phyloP scores from a whole-genome alignment of 2,329 filamentous ascomycete genomes.

The Dactylellina sp. region DNA sequence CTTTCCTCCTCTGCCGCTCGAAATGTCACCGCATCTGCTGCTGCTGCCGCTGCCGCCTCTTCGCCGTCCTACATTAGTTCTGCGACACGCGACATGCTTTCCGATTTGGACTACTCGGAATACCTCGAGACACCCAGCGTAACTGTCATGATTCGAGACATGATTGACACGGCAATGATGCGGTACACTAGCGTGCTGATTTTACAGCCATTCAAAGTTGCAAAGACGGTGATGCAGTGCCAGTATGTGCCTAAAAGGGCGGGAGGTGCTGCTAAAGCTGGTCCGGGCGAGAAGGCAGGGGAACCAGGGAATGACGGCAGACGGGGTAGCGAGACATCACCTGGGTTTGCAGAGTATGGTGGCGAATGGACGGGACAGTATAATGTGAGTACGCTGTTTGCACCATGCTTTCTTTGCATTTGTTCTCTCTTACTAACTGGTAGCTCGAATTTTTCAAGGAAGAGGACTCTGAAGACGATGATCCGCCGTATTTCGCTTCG shows the following conservation, averaged over 20 bases:
- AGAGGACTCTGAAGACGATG: slow-evolving; percentile 75
- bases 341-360: slow-evolving; percentile 55
- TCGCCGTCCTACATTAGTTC: slow-evolving; percentile 55
- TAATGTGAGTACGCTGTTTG: slow-evolving; percentile 35
- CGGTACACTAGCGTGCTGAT: slow-evolving; percentile 90
- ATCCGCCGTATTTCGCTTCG: slow-evolving; percentile 86
- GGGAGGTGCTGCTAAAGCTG: slow-evolving; percentile 53
- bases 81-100: slow-evolving; percentile 77
- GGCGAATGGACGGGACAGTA: slow-evolving; percentile 47
- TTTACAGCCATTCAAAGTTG: slow-evolving; percentile 95
- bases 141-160: slow-evolving; percentile 78
- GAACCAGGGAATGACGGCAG: slow-evolving; percentile 44
- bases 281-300: slow-evolving; percentile 31
- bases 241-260: slow-evolving; percentile 61
- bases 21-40: slow-evolving; percentile 63
- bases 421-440: slow-evolving; percentile 26
- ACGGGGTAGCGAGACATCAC: slow-evolving; percentile 55
- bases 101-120: slow-evolving; percentile 90
- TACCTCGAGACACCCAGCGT: slow-evolving; percentile 82
- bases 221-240: slow-evolving; percentile 86
- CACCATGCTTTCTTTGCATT: not conserved
- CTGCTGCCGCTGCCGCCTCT: slow-evolving; percentile 58
- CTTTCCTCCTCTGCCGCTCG: slow-evolving; percentile 66
- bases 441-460: slow-evolving; percentile 67
- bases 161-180: slow-evolving; percentile 87